Base-by-base conservation (phyloP, 257 asterid genomes). In the Nyctanthes arbortristis region DNA sequence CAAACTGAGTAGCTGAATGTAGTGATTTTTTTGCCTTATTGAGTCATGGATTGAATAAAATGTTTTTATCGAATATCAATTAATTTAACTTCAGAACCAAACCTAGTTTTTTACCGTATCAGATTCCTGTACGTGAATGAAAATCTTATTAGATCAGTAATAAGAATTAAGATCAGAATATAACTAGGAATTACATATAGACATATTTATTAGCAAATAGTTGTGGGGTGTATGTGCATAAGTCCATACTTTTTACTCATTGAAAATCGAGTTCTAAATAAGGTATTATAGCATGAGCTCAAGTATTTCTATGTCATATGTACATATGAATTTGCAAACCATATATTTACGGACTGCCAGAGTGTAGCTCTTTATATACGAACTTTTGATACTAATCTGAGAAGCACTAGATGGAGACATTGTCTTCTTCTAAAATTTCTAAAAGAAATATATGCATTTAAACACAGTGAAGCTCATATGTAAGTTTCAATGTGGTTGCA, bases 401-500 rank as follows among this genome's bases (percentile, higher is more conserved):
- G 67, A 47, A 30, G 30, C 71, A 63, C 40, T 13, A 36, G 16
- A 39, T 32, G 25, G 28, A 66, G 27, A 16, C 65, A 35, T 9
- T 27, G 12, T 7, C 13, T 52, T 14, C 32, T 25, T n/a, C n/a
- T n/a, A 32, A 25, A 66, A 47, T 60, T 63, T 63, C 57, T 28
- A 12, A 22, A 78, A 35, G 16, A 54, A 36, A n/a, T 30, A 27
- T 18, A 34, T 34, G n/a, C 54, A 67, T 39, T 65, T 66, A 31
- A 27, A 54, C 62, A 61, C 34, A 36, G 31, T 45, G 39, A 32
- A 55, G 52, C 39, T 72, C n/a, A 35, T 63, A 29, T 43, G 25
- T 66, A 40, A 62, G 67, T 36, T 35, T 52, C 64, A 43, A 73
- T 64, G 25, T 65, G 65, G 47, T 58, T 49, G 63, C 63, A 67